Evolutionary conservation across 495 filamentous ascomycete species (phyloP).

Genomic region (Apiosordaria backusii): DNA sequence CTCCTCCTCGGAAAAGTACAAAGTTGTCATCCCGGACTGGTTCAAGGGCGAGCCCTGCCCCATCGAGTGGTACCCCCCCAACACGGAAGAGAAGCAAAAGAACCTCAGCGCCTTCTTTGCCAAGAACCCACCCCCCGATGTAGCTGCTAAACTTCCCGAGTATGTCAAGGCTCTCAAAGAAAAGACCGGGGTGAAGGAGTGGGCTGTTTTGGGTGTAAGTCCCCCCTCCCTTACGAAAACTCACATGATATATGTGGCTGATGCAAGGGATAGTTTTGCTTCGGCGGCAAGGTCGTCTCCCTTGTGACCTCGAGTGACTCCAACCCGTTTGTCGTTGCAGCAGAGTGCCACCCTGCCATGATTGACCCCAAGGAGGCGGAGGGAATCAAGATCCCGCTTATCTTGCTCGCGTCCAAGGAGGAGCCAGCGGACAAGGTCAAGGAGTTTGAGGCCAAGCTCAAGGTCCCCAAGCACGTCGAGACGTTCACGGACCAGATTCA

Average conservation of each 20-base stretch:
- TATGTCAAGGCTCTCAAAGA: slow-evolving; percentile 56
- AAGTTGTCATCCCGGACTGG: slow-evolving; percentile 68
- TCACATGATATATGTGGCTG: neutral
- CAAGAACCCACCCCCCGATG: slow-evolving; percentile 59
- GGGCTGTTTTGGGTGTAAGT: slow-evolving; percentile 75
- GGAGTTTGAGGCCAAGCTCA: slow-evolving; percentile 65
- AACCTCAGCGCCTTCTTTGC: slow-evolving; percentile 74
- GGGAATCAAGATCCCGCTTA: slow-evolving; percentile 60
- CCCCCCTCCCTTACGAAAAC: neutral
- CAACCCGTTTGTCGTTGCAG: slow-evolving; percentile 65
- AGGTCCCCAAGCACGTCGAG: slow-evolving; percentile 69
- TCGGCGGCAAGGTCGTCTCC: slow-evolving; percentile 75
- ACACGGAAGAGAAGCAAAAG: slow-evolving; percentile 75
- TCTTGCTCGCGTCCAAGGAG: slow-evolving; percentile 64
- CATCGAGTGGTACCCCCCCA: slow-evolving; percentile 67
- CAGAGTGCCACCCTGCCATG: slow-evolving; percentile 82
- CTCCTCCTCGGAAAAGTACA: slow-evolving; percentile 52
- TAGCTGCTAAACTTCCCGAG: slow-evolving; percentile 58
- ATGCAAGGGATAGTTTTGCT: slow-evolving; percentile 62
- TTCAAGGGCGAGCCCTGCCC: slow-evolving; percentile 58
- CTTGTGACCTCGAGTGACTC: slow-evolving; percentile 56
- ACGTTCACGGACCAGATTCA: slow-evolving; percentile 79
- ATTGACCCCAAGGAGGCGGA: slow-evolving; percentile 73
- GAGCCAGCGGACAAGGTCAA: slow-evolving; percentile 64
- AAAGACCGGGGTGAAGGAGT: slow-evolving; percentile 64